Evolutionary conservation across 306 rosid species (phyloP), one percentile per base, ranked within the genome.

Genomic region (Ziziphus jujuba): DNA sequence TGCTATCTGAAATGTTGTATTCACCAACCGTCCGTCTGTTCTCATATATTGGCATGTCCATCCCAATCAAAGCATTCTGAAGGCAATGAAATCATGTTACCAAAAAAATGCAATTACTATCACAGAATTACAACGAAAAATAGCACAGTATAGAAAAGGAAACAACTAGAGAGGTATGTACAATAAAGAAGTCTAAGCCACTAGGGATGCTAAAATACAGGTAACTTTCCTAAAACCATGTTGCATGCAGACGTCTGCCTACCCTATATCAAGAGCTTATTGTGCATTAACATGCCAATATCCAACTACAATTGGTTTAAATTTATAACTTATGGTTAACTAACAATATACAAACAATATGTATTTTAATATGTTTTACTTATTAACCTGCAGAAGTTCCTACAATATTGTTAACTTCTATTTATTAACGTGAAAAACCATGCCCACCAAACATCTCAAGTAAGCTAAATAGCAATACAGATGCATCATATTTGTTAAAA

Each of bases 31-130:
- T 65, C 72, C 81, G 85, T 81, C 76, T 81, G 60, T 79, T 83
- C 72, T 86, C 88, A 65, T 90, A 83, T 34, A 71, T 65, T 66
- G 90, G 89, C 71, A 85, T 79, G 63, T 92, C 98, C 91, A 86
- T 90, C 75, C 93, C 97, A 65, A 92, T 80, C 69, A 92, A 81
- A 80, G 67, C 98, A 72, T 72, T 92, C 97, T 90, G 86, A 69
- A 67, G 72, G 76, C 43, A 72, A 69, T 65, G 66, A 33, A 67
- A 68, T 17, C 31, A 63, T 61, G 51, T 81, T 57, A 75, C 59
- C 58, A 69, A 68, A 55, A 69, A 62, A 52, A 61, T 19, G 9
- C 49, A 56, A 68, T 20, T 69, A 65, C 31, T 7, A 36, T 43
- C 33, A 60, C 2, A 59, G 20, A 5, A 45, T 17, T 65, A 70